These are phyloP conservation scores for Colletotrichum phormii DNA, from an alignment of 2,329 filamentous ascomycete genomes.

Conservation along the genomic window DNA sequence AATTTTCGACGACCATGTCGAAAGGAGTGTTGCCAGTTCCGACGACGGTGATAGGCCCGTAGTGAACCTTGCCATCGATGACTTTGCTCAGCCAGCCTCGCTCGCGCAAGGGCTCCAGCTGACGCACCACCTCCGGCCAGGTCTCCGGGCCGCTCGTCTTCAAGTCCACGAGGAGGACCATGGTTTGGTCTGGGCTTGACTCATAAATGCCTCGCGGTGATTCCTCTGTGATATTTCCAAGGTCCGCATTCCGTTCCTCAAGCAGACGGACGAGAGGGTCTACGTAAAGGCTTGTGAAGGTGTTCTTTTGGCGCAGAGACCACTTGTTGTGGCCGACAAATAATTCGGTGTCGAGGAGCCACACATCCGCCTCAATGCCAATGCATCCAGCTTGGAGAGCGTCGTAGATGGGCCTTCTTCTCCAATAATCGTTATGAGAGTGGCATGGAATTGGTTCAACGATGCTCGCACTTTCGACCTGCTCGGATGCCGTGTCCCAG, in stretches of 20 bases:
- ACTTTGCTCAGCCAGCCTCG: slow-evolving; percentile 68
- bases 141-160: slow-evolving; percentile 68
- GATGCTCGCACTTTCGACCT: slow-evolving; percentile 11
- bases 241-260: slow-evolving; percentile 58
- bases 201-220: slow-evolving; percentile 65
- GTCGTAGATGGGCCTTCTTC: slow-evolving; percentile 70
- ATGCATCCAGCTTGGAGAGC: slow-evolving; percentile 70
- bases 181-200: slow-evolving; percentile 60
- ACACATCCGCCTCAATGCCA: slow-evolving; percentile 77
- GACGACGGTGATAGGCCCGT: slow-evolving; percentile 74
- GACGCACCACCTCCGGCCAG: slow-evolving; percentile 63
- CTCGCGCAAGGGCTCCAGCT: slow-evolving; percentile 69
- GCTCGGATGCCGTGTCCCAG: slow-evolving; percentile 19
- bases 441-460: slow-evolving; percentile 69
- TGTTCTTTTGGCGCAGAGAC: slow-evolving; percentile 65
- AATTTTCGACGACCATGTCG: slow-evolving; percentile 62
- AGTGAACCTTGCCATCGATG: slow-evolving; percentile 60
- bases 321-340: slow-evolving; percentile 73
- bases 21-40: slow-evolving; percentile 75
- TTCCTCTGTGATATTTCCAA: slow-evolving; percentile 55
- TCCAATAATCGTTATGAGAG: slow-evolving; percentile 80
- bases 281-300: slow-evolving; percentile 72
- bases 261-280: slow-evolving; percentile 72
- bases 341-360: slow-evolving; percentile 65
- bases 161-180: slow-evolving; percentile 76